These are phyloP conservation scores for Cubamyces lactineus DNA, from an alignment of 768 basidiomycete species.

Conservation along the genomic window DNA sequence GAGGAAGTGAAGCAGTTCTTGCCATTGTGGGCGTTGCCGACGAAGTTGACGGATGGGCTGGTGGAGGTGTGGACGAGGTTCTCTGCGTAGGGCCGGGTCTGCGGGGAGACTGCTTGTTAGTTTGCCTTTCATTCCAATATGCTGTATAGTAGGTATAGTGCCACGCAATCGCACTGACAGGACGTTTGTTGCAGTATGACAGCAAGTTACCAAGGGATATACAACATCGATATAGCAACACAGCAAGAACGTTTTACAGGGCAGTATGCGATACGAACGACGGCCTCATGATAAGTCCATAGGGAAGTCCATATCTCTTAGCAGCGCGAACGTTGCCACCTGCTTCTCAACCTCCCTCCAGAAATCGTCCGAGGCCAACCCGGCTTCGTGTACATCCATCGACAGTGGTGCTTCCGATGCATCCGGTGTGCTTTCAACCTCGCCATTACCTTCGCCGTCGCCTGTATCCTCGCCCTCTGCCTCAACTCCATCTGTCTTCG, in stretches of 20 bases:
- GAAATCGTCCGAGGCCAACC: not conserved
- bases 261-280: no score
- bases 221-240: no score
- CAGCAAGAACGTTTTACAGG: no score
- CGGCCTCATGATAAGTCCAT: not conserved
- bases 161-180: no score
- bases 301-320: slow-evolving; percentile 6
- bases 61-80: slow-evolving; percentile 55
- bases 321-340: slow-evolving; percentile 3
- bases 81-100: slow-evolving; percentile 28
- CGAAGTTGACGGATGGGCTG: slow-evolving; percentile 57
- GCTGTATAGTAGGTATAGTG: no score
- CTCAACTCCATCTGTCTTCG: not conserved
- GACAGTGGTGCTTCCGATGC: not conserved
- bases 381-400: not conserved
- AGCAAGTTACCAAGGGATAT: no score
- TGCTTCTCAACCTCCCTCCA: slow-evolving; percentile 15
- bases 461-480: not conserved
- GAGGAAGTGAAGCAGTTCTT: slow-evolving; percentile 68
- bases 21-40: slow-evolving; percentile 68
- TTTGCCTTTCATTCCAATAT: no score
- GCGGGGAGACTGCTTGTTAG: no score
- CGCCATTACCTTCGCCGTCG: not conserved
- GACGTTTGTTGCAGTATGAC: no score
- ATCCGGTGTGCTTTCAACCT: not conserved